Conservation (phyloP, 2,329 filamentous ascomycete genomes). For the Cryoendolithus antarcticus region DNA sequence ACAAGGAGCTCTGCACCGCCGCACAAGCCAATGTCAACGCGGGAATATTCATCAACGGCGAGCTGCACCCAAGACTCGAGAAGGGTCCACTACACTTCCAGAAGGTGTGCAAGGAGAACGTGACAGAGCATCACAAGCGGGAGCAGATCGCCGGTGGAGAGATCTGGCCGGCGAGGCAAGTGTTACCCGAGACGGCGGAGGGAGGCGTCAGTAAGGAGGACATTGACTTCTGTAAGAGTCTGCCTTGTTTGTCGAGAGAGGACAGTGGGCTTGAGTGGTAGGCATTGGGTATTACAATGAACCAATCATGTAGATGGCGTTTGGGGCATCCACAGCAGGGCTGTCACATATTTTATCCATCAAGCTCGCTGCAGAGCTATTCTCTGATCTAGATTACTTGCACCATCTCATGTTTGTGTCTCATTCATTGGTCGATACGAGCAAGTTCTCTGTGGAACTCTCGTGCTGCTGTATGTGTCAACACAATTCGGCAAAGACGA, state of each 20-base stretch:
- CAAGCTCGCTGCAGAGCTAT: too few relatives aligned
- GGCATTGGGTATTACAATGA: not conserved
- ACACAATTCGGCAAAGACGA: too few relatives aligned
- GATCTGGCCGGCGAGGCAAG: constrained; percentile 41
- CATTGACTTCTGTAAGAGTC: constrained; percentile 18
- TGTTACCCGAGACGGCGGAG: constrained; percentile 17
- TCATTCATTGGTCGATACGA: too few relatives aligned
- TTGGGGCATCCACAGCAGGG: too few relatives aligned
- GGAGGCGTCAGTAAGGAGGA: constrained; percentile 12
- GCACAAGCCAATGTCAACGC: constrained; percentile 50
- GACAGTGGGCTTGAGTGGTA: constrained; percentile 18
- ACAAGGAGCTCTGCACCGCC: constrained; percentile 49
- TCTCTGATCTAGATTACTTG: too few relatives aligned
- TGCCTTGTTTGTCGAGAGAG: constrained; percentile 13
- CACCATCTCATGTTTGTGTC: too few relatives aligned
- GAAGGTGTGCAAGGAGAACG: constrained; percentile 34
- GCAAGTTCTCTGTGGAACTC: too few relatives aligned
- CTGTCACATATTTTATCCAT: too few relatives aligned
- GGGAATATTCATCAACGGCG: constrained; percentile 50
- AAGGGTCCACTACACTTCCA: constrained; percentile 47
- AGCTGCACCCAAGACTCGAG: constrained; percentile 50
- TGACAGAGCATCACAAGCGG: constrained; percentile 35
- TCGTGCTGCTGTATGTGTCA: too few relatives aligned
- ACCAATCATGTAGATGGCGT: too few relatives aligned
- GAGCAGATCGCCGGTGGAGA: constrained; percentile 34